Evolutionary conservation across 805 yeast species (phyloP).

Genomic region (Diddensiella santjacobensis): DNA sequence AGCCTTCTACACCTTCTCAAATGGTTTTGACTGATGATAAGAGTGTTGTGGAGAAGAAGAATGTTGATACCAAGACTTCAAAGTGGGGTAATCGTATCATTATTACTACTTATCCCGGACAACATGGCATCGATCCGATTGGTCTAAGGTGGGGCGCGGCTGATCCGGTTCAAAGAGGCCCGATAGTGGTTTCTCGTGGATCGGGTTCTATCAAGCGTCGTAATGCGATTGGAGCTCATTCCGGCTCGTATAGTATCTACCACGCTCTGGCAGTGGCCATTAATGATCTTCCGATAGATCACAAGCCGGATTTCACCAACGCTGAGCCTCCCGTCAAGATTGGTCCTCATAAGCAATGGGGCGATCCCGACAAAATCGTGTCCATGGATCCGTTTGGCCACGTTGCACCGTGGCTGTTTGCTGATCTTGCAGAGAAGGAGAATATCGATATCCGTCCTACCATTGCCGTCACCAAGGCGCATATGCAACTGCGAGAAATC

Average conservation of each 20-base stretch:
- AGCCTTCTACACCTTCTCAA: background rate
- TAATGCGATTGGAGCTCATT: conserved; percentile 62
- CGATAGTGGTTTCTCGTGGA: conserved; percentile 52
- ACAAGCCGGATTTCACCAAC: conserved; percentile 58
- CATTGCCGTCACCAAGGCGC: conserved; percentile 64
- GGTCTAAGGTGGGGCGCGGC: conserved; percentile 51
- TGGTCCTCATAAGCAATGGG: conserved; percentile 56
- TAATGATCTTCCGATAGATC: conserved; percentile 49
- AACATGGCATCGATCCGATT: conserved; percentile 47
- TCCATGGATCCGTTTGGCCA: conserved; percentile 68
- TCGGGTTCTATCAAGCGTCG: conserved; percentile 49
- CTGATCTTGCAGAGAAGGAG: conserved; percentile 41
- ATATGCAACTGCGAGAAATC: conserved; percentile 56
- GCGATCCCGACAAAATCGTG: conserved; percentile 52
- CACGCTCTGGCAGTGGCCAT: conserved; percentile 65
- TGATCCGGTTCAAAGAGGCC: conserved; percentile 50
- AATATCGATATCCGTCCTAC: conserved; percentile 60
- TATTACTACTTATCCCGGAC: conserved; percentile 53
- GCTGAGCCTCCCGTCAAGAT: conserved; percentile 59
- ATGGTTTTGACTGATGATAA: conserved; percentile 1
- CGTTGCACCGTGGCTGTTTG: conserved; percentile 56
- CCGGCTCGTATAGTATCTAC: conserved; percentile 61
- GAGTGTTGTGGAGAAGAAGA: background rate
- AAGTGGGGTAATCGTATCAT: conserved; percentile 37
- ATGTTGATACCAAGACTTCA: background rate